Evolutionary conservation across 106 monocot genomes (phyloP).

Genomic region (Cymbidium sinense): DNA sequence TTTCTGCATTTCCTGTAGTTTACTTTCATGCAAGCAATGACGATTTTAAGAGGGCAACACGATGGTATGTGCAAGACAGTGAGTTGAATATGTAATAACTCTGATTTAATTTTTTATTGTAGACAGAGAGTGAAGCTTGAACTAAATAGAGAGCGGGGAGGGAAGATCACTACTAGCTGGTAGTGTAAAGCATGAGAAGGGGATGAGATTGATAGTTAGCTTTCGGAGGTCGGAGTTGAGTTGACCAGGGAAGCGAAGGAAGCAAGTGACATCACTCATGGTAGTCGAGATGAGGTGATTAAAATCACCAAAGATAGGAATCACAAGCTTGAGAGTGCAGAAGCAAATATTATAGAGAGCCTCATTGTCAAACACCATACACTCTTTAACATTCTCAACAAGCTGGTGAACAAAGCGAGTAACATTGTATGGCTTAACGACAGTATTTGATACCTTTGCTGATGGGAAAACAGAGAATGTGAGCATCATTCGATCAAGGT

Average conservation of each 20-base stretch:
- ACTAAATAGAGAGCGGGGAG: too few species aligned
- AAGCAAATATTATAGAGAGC: slow-evolving; percentile 25
- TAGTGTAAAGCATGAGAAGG: slow-evolving; percentile 21
- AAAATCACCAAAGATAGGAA: slow-evolving; percentile 21
- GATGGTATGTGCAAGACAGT: too few species aligned
- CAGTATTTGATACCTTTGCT: slow-evolving; percentile 20
- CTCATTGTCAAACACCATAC: slow-evolving; percentile 15
- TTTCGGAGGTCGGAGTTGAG: slow-evolving; percentile 21
- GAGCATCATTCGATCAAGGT: slow-evolving; percentile 8
- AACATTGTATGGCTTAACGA: slow-evolving; percentile 25
- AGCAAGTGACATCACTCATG: slow-evolving; percentile 20
- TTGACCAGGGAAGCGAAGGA: slow-evolving; percentile 20
- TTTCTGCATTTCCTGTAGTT: too few species aligned
- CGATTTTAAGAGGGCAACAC: too few species aligned
- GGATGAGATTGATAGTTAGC: slow-evolving; percentile 21
- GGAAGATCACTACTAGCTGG: too few species aligned
- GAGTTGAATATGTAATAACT: too few species aligned
- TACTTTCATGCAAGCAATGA: too few species aligned
- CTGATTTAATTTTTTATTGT: too few species aligned
- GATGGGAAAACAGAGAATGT: slow-evolving; percentile 10
- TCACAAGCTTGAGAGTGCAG: slow-evolving; percentile 24
- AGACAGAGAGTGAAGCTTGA: too few species aligned
- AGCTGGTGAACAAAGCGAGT: slow-evolving; percentile 28
- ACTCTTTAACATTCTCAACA: slow-evolving; percentile 28
- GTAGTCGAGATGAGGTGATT: slow-evolving; percentile 18